These are phyloP conservation scores for Avena sativa DNA, from an alignment of 176 grass and related monocot genomes.

Conservation along the genomic window DNA sequence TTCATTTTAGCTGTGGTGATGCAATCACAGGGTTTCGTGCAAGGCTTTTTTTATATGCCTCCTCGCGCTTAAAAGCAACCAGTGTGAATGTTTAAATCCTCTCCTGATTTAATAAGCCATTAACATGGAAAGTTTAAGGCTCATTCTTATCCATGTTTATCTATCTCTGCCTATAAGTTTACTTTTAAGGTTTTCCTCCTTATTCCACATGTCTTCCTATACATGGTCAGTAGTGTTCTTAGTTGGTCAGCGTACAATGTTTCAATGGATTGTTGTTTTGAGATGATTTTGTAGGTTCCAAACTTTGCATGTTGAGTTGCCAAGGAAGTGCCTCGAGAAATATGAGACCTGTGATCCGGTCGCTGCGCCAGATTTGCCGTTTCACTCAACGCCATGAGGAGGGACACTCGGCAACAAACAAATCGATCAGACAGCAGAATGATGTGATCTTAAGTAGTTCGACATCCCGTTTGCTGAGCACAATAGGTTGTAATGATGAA, in stretches of 20 bases:
- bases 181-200: constrained; percentile 27
- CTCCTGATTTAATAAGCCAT: too few relatives aligned
- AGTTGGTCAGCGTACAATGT: not conserved
- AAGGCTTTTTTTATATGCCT: too few relatives aligned
- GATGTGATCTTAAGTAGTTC: constrained; percentile 35
- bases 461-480: constrained; percentile 31
- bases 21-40: too few relatives aligned
- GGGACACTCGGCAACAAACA: constrained; percentile 24
- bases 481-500: constrained; percentile 28
- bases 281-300: constrained; percentile 41
- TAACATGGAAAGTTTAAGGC: too few relatives aligned
- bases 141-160: too few relatives aligned
- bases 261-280: constrained; percentile 37
- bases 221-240: constrained; percentile 12
- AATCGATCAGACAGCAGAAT: constrained; percentile 45
- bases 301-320: constrained; percentile 8
- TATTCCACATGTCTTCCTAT: constrained; percentile 13
- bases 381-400: constrained; percentile 30
- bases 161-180: constrained; percentile 15
- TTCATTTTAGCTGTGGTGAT: too few relatives aligned
- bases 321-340: constrained; percentile 38
- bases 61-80: too few relatives aligned
- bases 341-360: constrained; percentile 67
- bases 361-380: constrained; percentile 48
- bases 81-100: too few relatives aligned